Percentiles rank a stretch among this genome's conserved stretches.
Conservation (phyloP, 805 yeast genomes). For the Kuraishia molischiana region DNA sequence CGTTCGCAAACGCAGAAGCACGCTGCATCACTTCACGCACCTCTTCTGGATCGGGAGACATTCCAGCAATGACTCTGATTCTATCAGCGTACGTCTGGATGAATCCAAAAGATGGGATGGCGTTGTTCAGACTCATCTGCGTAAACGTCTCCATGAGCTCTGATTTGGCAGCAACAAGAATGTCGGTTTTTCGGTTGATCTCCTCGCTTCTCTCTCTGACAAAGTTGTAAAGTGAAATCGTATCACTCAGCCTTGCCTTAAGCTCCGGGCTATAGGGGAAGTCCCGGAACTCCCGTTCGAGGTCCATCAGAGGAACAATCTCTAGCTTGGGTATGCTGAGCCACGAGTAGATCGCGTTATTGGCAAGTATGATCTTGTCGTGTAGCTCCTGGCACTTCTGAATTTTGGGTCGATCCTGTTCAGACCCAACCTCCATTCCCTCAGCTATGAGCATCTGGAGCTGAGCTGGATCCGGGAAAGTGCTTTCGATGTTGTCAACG, state of each 20-base stretch:
- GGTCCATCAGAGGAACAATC: neutral
- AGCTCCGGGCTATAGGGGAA: neutral
- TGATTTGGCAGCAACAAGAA: neutral
- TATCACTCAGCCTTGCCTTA: neutral
- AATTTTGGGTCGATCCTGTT: constrained; percentile 8
- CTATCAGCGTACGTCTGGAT: neutral
- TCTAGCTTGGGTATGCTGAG: neutral
- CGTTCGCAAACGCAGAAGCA: neutral
- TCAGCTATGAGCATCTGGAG: constrained; percentile 12
- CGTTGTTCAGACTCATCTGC: neutral
- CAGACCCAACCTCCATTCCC: constrained; percentile 11
- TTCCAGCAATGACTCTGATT: neutral
- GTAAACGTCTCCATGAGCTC: neutral
- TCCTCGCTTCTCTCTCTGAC: neutral
- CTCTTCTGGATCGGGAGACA: neutral
- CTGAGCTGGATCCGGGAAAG: constrained; percentile 12
- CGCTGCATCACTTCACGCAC: neutral
- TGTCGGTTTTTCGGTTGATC: neutral
- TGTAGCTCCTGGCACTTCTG: neutral
- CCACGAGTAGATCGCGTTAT: neutral
- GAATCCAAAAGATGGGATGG: neutral
- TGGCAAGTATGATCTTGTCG: neutral
- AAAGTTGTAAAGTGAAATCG: neutral
- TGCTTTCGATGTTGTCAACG: neutral
- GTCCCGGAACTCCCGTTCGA: constrained; percentile 7